These are phyloP conservation scores for Earliella scabrosa DNA, from an alignment of 1,284 basidiomycete species.

Conservation along the genomic window DNA sequence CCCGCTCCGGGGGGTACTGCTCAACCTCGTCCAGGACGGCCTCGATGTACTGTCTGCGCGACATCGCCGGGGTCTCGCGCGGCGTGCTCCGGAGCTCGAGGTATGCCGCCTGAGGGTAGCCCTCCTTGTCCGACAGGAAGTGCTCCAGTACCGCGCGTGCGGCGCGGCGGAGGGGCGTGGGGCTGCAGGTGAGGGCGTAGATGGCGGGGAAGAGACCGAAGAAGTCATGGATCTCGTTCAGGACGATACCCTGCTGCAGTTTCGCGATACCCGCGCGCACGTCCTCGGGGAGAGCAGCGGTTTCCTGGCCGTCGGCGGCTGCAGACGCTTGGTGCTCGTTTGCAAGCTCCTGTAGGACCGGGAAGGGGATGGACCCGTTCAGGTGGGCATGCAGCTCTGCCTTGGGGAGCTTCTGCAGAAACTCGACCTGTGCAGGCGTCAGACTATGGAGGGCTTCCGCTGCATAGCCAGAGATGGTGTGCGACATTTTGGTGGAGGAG, in stretches of 20 bases:
- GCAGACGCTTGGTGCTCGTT: constrained; percentile 36
- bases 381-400: constrained; percentile 85
- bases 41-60: constrained; percentile 59
- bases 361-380: constrained; percentile 79
- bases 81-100: constrained; percentile 80
- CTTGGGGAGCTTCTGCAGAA: constrained; percentile 69
- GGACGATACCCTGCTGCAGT: constrained; percentile 53
- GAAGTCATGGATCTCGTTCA: constrained; percentile 68
- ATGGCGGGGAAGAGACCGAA: constrained; percentile 78
- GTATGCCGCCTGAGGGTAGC: constrained; percentile 61
- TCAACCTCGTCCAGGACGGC: constrained; percentile 72
- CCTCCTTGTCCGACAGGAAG: constrained; percentile 52
- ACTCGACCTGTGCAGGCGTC: constrained; percentile 51
- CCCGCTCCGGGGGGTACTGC: constrained; percentile 50
- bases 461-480: constrained; percentile 34
- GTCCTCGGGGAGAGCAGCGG: constrained; percentile 27
- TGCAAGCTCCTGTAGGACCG: constrained; percentile 68
- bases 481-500: constrained; percentile 5
- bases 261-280: constrained; percentile 50
- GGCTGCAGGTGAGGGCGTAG: constrained; percentile 72
- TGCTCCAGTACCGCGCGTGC: constrained; percentile 64
- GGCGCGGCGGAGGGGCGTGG: constrained; percentile 52
- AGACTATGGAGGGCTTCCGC: constrained; percentile 57
- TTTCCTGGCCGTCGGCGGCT: constrained; percentile 3
- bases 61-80: constrained; percentile 57